Conservation (phyloP, 2,329 filamentous ascomycete genomes). For the Shiraia bambusicola region DNA sequence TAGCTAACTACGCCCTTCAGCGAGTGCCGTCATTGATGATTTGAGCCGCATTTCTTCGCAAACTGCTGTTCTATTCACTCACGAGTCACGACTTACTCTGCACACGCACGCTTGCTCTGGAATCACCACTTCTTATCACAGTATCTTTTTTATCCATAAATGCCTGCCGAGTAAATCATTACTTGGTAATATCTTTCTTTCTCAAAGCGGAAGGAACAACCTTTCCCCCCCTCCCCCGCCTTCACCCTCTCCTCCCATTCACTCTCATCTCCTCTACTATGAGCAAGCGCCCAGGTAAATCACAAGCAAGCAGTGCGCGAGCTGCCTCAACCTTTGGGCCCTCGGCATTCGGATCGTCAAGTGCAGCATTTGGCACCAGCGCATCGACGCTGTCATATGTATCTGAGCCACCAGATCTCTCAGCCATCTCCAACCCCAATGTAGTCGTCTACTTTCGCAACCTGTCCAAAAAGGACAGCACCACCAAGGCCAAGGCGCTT, state of each 20-base stretch:
- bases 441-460: conserved; percentile 91
- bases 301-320: conserved; percentile 64
- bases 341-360: conserved; percentile 37
- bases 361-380: conserved; percentile 48
- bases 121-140: conserved; percentile 3
- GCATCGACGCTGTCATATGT: conserved; percentile 79
- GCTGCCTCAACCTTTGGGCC: conserved; percentile 52
- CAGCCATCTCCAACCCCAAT: conserved; percentile 74
- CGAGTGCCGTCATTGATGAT: conserved; percentile 20
- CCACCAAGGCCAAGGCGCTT: conserved; percentile 85
- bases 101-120: neutral
- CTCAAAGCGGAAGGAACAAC: neutral
- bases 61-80: conserved; percentile 1
- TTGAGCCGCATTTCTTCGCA: conserved; percentile 13
- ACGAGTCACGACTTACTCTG: neutral
- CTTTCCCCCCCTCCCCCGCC: neutral
- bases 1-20: conserved; percentile 11
- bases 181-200: no score
- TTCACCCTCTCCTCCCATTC: neutral
- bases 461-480: conserved; percentile 86
- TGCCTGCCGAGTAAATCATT: no score
- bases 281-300: conserved; percentile 63
- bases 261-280: conserved; percentile 38
- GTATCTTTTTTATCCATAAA: conserved; percentile 3
- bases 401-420: conserved; percentile 79